phyloP scores from a whole-genome alignment of 768 basidiomycete genomes.

The Lyophyllum semitale region DNA sequence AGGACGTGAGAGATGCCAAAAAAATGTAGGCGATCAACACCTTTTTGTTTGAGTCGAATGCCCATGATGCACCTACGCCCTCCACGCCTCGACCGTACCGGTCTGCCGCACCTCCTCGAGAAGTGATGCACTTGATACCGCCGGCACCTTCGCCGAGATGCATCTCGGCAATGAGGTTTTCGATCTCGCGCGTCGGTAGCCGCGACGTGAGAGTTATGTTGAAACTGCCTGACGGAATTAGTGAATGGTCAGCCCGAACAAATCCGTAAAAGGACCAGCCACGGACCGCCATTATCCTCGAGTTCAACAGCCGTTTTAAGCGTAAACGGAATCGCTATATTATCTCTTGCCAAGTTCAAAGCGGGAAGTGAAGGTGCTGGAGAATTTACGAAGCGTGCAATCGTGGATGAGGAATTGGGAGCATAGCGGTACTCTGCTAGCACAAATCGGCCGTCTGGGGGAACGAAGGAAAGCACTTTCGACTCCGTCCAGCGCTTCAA shows the following conservation, averaged over 20 bases:
- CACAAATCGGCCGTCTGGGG: slow-evolving; percentile 88
- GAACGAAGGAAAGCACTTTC: slow-evolving; percentile 84
- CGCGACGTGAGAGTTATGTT: slow-evolving; percentile 66
- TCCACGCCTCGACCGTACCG: slow-evolving; percentile 25
- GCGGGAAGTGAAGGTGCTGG: slow-evolving; percentile 19
- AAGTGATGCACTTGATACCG: slow-evolving; percentile 70
- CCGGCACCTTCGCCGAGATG: slow-evolving; percentile 75
- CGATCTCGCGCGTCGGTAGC: slow-evolving; percentile 62
- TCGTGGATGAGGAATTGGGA: slow-evolving; percentile 36
- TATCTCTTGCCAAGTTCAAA: slow-evolving; percentile 34
- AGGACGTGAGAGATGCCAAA: neutral
- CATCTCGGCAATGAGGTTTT: slow-evolving; percentile 71
- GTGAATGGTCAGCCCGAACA: neutral
- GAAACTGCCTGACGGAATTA: slow-evolving; percentile 49
- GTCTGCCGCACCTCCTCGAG: slow-evolving; percentile 44
- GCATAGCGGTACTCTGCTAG: slow-evolving; percentile 82
- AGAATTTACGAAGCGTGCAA: slow-evolving; percentile 22
- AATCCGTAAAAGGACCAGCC: neutral
- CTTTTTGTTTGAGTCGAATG: slow-evolving; percentile 70
- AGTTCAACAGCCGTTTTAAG: slow-evolving; percentile 52
- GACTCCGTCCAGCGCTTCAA: slow-evolving; percentile 80
- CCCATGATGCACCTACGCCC: slow-evolving; percentile 65
- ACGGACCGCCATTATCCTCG: slow-evolving; percentile 43
- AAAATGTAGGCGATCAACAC: slow-evolving; percentile 31
- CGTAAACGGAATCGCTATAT: slow-evolving; percentile 51